Base-by-base conservation (phyloP, 257 asterid genomes). In the Plantago elongata region DNA sequence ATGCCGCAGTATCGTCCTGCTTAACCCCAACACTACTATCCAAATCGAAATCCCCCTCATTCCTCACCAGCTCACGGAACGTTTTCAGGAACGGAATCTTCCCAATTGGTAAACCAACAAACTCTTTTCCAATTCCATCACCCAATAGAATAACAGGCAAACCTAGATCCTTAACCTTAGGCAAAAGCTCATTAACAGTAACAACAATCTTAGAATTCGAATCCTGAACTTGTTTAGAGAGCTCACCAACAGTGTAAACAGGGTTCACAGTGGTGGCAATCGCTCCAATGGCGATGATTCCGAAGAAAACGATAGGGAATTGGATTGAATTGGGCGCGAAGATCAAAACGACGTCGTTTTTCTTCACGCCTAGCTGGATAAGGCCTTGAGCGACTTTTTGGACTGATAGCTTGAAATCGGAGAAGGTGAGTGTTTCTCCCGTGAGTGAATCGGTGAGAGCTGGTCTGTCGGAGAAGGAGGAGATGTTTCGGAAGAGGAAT, bases 241-340 rank as follows among this genome's bases (percentile, higher is more conserved):
- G 48, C 72, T 93, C 99, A 2, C 76, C 7, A 54, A 79, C 79
- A 5, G 96, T 92, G 69, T 86, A 92, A 0, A 68, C 13, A 4
- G 96, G 96, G 60, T 92, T 89, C 8, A 74, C 89, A 12, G 99
- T 89, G 60, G 96, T 81, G 67, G 96, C 97, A 56, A 92, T 67
- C 49, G 96, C 96, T n/a, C 97, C 96, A 2, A 81, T 57, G 2
- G 83, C 90, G 9, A 77, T 51, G 49, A 77, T 60, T 45, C 85
- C 96, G 44, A 77, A 79, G 79, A 84, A 89, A 70, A 85, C 70
- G 6, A 83, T 9, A 0, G 95, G 99, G 57, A 70, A 89, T 38
- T 86, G 80, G 54, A 89, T 63, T 0, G 91, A 81, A 47, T 92
- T 92, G 43, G 99, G 97, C 9, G 97, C 69, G 75, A 77, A 78